Percentiles rank a stretch among this genome's conserved stretches.
phyloP scores from a whole-genome alignment of 208 protist genomes.

The Trichomonas gallinae region DNA sequence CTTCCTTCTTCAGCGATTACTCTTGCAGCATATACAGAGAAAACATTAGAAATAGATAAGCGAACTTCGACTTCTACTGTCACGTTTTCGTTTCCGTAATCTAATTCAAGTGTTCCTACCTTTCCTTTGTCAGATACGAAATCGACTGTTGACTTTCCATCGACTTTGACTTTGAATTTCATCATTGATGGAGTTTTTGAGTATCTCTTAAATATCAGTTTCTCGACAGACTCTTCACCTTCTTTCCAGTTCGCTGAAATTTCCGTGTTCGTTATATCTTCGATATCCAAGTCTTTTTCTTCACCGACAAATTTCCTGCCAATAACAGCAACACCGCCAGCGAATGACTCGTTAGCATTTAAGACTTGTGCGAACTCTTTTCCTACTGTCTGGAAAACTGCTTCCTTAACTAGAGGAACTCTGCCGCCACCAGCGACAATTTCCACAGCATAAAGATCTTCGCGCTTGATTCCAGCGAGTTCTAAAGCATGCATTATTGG shows the following conservation, averaged over 20 bases:
- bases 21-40: background rate
- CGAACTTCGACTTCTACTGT: background rate
- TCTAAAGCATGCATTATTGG: constrained; percentile 25
- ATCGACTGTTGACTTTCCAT: background rate
- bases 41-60: background rate
- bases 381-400: constrained; percentile 2
- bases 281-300: background rate
- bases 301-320: background rate
- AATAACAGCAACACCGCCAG: background rate
- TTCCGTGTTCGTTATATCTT: background rate
- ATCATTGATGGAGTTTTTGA: background rate
- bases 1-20: background rate
- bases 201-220: background rate
- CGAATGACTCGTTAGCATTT: background rate
- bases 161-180: background rate
- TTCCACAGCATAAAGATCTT: constrained; percentile 30
- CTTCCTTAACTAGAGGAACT: constrained; percentile 20
- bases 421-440: constrained; percentile 25
- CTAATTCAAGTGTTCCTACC: background rate
- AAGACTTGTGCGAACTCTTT: background rate
- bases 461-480: background rate
- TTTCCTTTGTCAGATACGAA: background rate
- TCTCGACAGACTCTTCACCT: background rate
- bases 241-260: background rate
- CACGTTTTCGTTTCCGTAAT: background rate